These are phyloP conservation scores for Penicillium sumatraense DNA, from an alignment of 2,329 filamentous ascomycete genomes.

Conservation along the genomic window DNA sequence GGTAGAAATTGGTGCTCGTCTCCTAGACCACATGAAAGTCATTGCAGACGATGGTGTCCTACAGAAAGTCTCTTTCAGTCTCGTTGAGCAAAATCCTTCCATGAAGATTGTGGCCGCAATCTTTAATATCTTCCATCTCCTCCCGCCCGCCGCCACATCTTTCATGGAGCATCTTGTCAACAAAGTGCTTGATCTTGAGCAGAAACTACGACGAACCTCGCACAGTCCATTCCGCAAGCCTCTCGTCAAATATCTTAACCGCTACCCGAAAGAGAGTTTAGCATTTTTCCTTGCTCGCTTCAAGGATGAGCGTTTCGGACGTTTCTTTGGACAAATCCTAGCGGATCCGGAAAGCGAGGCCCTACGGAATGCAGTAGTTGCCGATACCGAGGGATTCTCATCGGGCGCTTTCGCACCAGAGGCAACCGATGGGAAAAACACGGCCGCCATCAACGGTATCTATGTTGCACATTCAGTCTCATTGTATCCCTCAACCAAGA, in stretches of 20 bases:
- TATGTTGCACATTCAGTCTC: slow-evolving; percentile 82
- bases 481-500: slow-evolving; percentile 64
- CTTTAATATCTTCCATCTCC: slow-evolving; percentile 95
- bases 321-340: slow-evolving; percentile 88
- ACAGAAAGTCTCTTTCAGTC: slow-evolving; percentile 90
- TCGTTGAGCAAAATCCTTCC: slow-evolving; percentile 87
- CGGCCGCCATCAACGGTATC: slow-evolving; percentile 83
- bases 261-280: slow-evolving; percentile 89
- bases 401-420: slow-evolving; percentile 67
- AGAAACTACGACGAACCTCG: slow-evolving; percentile 80
- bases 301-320: slow-evolving; percentile 83
- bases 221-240: slow-evolving; percentile 90
- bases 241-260: slow-evolving; percentile 89
- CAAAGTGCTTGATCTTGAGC: slow-evolving; percentile 86
- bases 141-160: slow-evolving; percentile 84
- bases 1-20: slow-evolving; percentile 88
- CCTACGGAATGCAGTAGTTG: slow-evolving; percentile 74
- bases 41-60: slow-evolving; percentile 81
- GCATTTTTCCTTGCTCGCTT: slow-evolving; percentile 76
- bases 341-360: slow-evolving; percentile 73
- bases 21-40: slow-evolving; percentile 92
- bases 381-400: slow-evolving; percentile 74
- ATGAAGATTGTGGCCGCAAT: slow-evolving; percentile 97
- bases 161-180: slow-evolving; percentile 92
- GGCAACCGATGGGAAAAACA: slow-evolving; percentile 69